These are phyloP conservation scores for Creolimax fragrantissima DNA, from an alignment of 78 protist genomes.

Conservation along the genomic window DNA sequence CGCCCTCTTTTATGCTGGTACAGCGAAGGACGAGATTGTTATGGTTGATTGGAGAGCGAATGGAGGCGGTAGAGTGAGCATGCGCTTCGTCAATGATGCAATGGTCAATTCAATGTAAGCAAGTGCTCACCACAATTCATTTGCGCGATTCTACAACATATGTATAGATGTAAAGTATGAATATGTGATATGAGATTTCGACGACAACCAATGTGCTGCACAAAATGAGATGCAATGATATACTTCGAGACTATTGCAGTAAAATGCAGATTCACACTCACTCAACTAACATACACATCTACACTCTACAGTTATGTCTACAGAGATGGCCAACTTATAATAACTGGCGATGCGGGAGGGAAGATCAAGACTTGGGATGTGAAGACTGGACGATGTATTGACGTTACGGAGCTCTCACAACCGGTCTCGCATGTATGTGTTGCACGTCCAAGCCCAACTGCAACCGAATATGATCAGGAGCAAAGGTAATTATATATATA, in stretches of 20 bases:
- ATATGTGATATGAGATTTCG: too few relatives aligned
- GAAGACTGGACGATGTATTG: background rate
- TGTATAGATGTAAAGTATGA: too few relatives aligned
- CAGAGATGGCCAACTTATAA: background rate
- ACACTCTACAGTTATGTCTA: slow-evolving; percentile 2
- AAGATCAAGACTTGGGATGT: background rate
- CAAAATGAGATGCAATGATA: too few relatives aligned
- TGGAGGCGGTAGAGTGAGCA: background rate
- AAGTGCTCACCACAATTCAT: too few relatives aligned
- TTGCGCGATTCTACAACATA: too few relatives aligned
- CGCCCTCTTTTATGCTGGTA: background rate
- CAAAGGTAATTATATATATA: too few relatives aligned
- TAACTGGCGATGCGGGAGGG: background rate
- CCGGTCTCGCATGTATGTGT: background rate
- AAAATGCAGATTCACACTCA: too few relatives aligned
- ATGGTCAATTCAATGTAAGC: background rate
- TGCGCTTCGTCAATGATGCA: background rate
- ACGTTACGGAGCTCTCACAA: background rate
- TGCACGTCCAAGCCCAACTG: background rate
- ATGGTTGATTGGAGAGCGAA: background rate
- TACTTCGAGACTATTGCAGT: too few relatives aligned
- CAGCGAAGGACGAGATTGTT: background rate
- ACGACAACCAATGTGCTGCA: too few relatives aligned
- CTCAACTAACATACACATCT: too few relatives aligned
- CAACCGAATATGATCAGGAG: background rate